Evolutionary conservation across 129 eudicot species (phyloP).

Genomic region (Ambrosia artemisiifolia): DNA sequence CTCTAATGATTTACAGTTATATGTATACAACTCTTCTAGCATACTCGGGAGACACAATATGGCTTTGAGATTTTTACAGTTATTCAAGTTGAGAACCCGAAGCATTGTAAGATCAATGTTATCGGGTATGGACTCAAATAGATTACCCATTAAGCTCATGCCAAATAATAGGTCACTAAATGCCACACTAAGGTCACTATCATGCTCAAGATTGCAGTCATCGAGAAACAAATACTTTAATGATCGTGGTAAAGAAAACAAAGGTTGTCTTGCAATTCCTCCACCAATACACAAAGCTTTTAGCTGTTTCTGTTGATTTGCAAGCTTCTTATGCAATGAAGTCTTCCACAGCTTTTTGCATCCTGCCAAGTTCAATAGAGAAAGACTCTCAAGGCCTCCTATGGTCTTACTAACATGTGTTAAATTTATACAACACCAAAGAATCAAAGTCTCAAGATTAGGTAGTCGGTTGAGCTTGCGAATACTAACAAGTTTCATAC

Average conservation of each 20-base stretch:
- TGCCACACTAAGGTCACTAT: background rate
- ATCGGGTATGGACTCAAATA: background rate
- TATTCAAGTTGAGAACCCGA: constrained; percentile 21
- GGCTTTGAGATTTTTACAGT: constrained; percentile 8
- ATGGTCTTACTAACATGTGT: constrained; percentile 29
- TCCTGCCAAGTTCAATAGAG: background rate
- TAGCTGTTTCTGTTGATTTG: background rate
- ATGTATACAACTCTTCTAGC: background rate
- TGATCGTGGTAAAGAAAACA: background rate
- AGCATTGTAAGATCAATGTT: constrained; percentile 9
- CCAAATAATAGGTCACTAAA: constrained; percentile 4
- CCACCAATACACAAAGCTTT: background rate
- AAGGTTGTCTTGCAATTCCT: background rate
- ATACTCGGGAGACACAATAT: constrained; percentile 13
- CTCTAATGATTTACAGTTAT: constrained; percentile 10
- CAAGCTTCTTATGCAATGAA: background rate
- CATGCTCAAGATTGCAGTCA: background rate
- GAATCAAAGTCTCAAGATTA: constrained; percentile 18
- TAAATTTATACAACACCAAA: constrained; percentile 17
- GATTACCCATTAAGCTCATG: background rate
- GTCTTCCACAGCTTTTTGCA: background rate
- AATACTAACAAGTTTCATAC: constrained; percentile 1
- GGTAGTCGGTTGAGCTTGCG: constrained; percentile 14
- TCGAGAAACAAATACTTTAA: constrained; percentile 5
- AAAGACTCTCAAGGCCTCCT: constrained; percentile 8